Conservation (phyloP, 2,329 filamentous ascomycete genomes). For the Chaetomiaceae sp. region DNA sequence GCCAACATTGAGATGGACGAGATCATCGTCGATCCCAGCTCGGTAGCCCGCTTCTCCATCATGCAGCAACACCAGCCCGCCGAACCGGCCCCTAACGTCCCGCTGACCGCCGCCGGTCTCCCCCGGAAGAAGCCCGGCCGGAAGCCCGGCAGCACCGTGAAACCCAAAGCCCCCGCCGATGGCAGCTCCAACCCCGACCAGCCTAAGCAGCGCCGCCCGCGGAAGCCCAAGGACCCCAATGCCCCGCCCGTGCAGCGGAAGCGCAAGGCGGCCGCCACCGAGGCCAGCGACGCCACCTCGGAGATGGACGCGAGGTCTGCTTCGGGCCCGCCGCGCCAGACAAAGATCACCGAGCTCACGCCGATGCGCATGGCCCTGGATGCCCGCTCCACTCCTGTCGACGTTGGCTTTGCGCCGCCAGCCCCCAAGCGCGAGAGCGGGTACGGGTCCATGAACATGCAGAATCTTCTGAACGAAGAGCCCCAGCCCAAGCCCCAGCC, state of each 20-base stretch:
- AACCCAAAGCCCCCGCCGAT: constrained; percentile 33
- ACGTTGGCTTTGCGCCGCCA: constrained; percentile 38
- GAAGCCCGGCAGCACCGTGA: constrained; percentile 53
- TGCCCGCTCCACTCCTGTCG: constrained; percentile 26
- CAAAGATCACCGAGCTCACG: constrained; percentile 40
- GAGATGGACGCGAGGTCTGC: constrained; percentile 35
- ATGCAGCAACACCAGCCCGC: constrained; percentile 31
- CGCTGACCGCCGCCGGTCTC: constrained; percentile 53
- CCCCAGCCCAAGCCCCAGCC: constrained; percentile 42
- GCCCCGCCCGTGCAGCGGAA: constrained; percentile 51
- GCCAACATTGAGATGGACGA: constrained; percentile 44
- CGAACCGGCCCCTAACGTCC: constrained; percentile 37
- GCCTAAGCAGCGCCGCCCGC: constrained; percentile 47
- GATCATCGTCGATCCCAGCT: constrained; percentile 43
- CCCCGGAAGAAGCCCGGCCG: constrained; percentile 62
- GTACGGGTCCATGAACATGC: constrained; percentile 48
- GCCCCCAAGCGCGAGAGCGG: constrained; percentile 49
- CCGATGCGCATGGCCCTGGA: constrained; percentile 35
- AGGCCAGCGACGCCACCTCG: constrained; percentile 34
- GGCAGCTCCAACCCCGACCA: constrained; percentile 38
- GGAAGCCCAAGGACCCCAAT: constrained; percentile 58
- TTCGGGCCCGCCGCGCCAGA: constrained; percentile 34
- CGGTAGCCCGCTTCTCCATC: constrained; percentile 34
- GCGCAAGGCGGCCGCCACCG: constrained; percentile 44
- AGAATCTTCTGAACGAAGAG: constrained; percentile 53